Evolutionary conservation across 2,329 filamentous ascomycete species (phyloP).

Genomic region (Ilyonectria robusta): DNA sequence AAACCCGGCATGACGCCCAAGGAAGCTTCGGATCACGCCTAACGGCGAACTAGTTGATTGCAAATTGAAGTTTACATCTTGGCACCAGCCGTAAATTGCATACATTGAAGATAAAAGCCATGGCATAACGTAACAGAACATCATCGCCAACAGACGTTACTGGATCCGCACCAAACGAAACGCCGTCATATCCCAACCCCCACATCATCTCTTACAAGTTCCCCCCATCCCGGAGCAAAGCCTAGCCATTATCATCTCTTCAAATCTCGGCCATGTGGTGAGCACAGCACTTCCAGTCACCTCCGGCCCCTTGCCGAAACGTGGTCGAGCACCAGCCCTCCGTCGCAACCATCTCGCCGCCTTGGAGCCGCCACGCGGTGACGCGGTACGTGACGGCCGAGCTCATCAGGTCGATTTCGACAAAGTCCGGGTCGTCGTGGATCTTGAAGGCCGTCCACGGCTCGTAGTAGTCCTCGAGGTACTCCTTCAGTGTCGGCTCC

Average conservation of each 20-base stretch:
- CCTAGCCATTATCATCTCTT: background rate
- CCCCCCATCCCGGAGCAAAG: background rate
- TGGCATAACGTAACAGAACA: background rate
- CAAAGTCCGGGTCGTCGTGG: constrained; percentile 53
- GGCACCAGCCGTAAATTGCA: background rate
- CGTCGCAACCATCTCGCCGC: constrained; percentile 50
- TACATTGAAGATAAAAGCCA: background rate
- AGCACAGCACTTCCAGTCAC: constrained; percentile 53
- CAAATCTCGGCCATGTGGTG: constrained; percentile 51
- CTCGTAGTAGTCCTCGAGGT: constrained; percentile 52
- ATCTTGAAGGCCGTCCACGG: constrained; percentile 55
- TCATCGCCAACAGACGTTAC: background rate
- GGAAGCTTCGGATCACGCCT: background rate
- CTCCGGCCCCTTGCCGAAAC: constrained; percentile 52
- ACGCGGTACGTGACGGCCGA: constrained; percentile 51
- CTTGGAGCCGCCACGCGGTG: constrained; percentile 51
- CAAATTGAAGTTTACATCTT: background rate
- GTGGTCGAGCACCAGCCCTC: constrained; percentile 54
- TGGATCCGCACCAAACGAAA: constrained; percentile 4
- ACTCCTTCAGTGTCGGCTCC: constrained; percentile 51
- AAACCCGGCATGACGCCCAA: background rate
- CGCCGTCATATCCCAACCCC: constrained; percentile 3
- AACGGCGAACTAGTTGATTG: background rate
- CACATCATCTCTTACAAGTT: background rate
- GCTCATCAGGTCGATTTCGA: constrained; percentile 56